Evolutionary conservation across 1,284 basidiomycete species (phyloP), one percentile per base, ranked within the genome.

Genomic region (Ganoderma multipileum): DNA sequence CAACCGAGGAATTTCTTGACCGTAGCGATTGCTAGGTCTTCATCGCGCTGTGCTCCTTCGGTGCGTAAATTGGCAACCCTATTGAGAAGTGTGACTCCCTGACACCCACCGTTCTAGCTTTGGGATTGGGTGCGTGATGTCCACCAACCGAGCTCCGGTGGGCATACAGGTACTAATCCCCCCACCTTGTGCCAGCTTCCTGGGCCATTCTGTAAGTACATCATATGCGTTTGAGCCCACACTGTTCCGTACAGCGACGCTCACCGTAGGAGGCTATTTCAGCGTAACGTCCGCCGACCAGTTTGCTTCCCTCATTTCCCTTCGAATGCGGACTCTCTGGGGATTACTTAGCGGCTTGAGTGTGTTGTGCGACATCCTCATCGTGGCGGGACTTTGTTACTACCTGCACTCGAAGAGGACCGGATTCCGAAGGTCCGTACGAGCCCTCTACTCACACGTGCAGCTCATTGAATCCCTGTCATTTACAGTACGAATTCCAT

Each of bases 311-410:
- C 20, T 47, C 9, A 7, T n/a, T 47, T 23, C n/a, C 9, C n/a
- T n/a, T 3, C 1, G 23, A n/a, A n/a, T 47, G 44, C 44, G 44
- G n/a, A 47, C 7, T n/a, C 44, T 47, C 44, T 47, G 44, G 44
- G 44, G 44, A 23, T n/a, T n/a, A n/a, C 20, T 30, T 3, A 63
- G 50, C 16, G 61, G 61, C 47, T n/a, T 36, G 23, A 54, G 20
- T n/a, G 8, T 30, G 30, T 0, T 54, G 12, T 54, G 61, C 47
- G 61, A 63, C 14, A 14, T 54, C 2, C 20, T 63, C 47, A 54
- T 63, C 18, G 61, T 47, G 11, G 18, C 20, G n/a, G 61, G 61
- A 26, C 61, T 63, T n/a, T 52, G 47, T 30, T 52, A 38, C 36
- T 54, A 63, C 44, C 47, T 63, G 4, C 28, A 50, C 16, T n/a